A percentile compares a stretch with the other conserved stretches of the same genome.
Conservation (phyloP, 2,329 filamentous ascomycete species). For the Aspergillus proliferans region DNA sequence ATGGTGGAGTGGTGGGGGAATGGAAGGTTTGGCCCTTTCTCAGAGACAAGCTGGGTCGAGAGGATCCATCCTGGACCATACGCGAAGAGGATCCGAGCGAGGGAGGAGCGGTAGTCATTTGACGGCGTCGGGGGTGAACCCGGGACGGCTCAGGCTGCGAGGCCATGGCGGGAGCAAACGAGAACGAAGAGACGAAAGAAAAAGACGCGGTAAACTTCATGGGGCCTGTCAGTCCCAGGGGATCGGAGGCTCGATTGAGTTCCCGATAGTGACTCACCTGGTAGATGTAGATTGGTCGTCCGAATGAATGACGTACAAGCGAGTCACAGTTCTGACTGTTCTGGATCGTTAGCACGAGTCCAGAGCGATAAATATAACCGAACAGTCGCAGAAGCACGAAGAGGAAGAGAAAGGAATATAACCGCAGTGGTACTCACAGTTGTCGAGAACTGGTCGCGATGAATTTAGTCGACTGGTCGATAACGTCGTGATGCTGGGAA, state of each 20-base stretch:
- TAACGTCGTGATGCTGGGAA: neutral
- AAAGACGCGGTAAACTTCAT: neutral
- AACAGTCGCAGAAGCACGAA: no score
- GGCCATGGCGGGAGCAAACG: conserved; percentile 6
- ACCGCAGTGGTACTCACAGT: neutral
- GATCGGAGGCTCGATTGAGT: conserved; percentile 9
- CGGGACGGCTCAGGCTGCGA: conserved; percentile 18
- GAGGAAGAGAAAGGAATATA: no score
- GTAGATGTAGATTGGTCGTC: conserved; percentile 6
- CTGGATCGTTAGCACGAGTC: neutral
- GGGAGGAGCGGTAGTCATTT: conserved; percentile 25
- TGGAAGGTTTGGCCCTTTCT: conserved; percentile 65
- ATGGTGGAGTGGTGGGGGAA: conserved; percentile 36
- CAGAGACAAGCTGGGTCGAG: conserved; percentile 49
- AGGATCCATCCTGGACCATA: conserved; percentile 10
- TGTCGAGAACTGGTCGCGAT: neutral
- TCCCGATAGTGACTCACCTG: conserved; percentile 2
- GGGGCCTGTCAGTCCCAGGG: neutral
- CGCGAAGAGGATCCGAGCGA: conserved; percentile 19
- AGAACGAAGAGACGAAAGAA: conserved; percentile 3
- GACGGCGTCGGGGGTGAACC: conserved; percentile 30
- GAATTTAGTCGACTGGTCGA: neutral
- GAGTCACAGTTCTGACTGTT: conserved; percentile 1
- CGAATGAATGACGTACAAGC: conserved; percentile 2
- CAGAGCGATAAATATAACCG: no score